Evolutionary conservation across 1,284 basidiomycete genomes (phyloP).

Genomic region (Ceratobasidium sp.): DNA sequence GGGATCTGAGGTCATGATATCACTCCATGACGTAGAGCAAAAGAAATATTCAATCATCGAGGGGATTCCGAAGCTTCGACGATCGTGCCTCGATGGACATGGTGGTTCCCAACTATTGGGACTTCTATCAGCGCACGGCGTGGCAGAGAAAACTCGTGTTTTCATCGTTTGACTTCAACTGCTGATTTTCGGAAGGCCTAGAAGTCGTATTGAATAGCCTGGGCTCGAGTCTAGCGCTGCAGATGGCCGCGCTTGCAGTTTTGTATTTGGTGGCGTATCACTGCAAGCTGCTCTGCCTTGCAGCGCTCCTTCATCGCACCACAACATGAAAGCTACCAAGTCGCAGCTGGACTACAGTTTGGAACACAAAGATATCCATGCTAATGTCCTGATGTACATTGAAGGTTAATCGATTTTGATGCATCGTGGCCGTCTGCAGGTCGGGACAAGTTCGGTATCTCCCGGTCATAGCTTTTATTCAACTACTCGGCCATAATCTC

Average conservation of each 20-base stretch:
- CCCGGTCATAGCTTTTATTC: not conserved
- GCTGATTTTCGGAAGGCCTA: conserved; percentile 10
- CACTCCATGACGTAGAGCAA: not conserved
- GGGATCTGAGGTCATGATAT: conserved; percentile 4
- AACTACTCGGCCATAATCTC: not conserved
- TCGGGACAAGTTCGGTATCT: not conserved
- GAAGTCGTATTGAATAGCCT: not conserved
- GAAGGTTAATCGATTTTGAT: conserved; percentile 21
- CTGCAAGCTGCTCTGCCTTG: not conserved
- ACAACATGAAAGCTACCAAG: not conserved
- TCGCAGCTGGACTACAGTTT: not conserved
- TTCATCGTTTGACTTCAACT: conserved; percentile 1
- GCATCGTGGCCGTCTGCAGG: conserved; percentile 1
- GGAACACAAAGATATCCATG: not conserved
- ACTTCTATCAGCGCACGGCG: not conserved
- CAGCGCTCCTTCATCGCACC: not conserved
- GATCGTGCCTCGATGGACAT: conserved; percentile 16
- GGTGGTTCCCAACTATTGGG: conserved; percentile 15
- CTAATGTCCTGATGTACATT: conserved; percentile 1
- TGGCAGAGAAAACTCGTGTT: conserved; percentile 7
- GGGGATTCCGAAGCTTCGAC: not conserved
- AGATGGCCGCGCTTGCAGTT: not conserved
- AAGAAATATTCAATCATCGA: not conserved
- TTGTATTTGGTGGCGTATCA: not conserved
- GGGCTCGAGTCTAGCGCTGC: not conserved